phyloP scores from a whole-genome alignment of 2,329 filamentous ascomycete genomes.

The Fusarium sterilihyphosum region DNA sequence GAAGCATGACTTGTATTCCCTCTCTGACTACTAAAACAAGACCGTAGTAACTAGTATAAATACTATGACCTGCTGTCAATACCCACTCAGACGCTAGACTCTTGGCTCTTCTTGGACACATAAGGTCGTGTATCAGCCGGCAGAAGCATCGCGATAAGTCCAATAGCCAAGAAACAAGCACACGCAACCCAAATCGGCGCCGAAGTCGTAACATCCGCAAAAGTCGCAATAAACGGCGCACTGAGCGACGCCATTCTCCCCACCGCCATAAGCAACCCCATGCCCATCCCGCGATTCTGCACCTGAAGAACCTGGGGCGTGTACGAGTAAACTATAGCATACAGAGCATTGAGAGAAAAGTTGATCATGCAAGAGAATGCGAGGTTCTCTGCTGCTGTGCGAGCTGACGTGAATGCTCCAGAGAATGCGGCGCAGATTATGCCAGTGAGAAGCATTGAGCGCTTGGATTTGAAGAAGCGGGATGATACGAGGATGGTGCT shows the following conservation, averaged over 20 bases:
- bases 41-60: no score
- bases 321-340: not conserved
- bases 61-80: no score
- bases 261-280: not conserved
- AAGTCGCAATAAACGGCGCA: not conserved
- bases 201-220: not conserved
- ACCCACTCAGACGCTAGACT: rapidly evolving
- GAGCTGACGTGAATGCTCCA: not conserved
- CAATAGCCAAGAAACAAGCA: not conserved
- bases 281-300: not conserved
- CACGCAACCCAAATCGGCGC: not conserved
- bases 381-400: not conserved
- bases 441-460: not conserved
- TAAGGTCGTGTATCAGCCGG: not conserved
- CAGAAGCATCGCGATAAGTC: not conserved
- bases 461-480: not conserved
- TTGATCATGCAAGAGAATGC: conserved; percentile 1
- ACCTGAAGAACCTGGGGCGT: not conserved
- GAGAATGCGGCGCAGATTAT: not conserved
- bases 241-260: not conserved
- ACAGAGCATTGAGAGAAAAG: not conserved
- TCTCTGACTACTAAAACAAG: no score
- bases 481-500: not conserved
- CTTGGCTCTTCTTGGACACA: not conserved
- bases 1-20: no score